phyloP scores from a whole-genome alignment of 225 moss, liverwort and hornwort genomes.

The Sphagnum contortum region DNA sequence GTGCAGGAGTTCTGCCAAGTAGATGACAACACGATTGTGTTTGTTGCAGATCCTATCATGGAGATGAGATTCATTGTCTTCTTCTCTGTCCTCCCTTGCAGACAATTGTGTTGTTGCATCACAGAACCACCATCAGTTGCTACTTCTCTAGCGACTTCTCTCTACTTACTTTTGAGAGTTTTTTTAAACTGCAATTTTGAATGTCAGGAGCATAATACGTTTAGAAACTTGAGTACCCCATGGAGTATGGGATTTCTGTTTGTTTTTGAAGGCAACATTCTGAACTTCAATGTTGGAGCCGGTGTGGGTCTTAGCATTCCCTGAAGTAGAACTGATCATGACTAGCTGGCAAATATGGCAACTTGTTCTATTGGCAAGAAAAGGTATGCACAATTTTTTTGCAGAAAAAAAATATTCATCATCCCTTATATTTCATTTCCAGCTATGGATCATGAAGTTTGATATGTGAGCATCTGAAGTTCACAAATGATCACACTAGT shows the following conservation, averaged over 20 bases:
- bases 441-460: background rate
- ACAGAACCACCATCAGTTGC: too few relatives aligned
- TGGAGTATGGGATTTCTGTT: too few relatives aligned
- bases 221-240: too few relatives aligned
- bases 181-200: too few relatives aligned
- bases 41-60: constrained; percentile 92
- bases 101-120: too few relatives aligned
- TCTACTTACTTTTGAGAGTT: too few relatives aligned
- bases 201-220: too few relatives aligned
- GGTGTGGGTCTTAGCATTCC: constrained; percentile 90
- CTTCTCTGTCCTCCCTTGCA: background rate
- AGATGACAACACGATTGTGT: constrained; percentile 93
- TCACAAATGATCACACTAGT: background rate
- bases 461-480: background rate
- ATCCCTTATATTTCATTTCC: too few relatives aligned
- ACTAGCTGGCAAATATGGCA: constrained; percentile 89
- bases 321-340: constrained; percentile 84
- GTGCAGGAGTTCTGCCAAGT: constrained; percentile 84
- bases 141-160: too few relatives aligned
- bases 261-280: constrained; percentile 64
- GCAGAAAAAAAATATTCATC: too few relatives aligned
- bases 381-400: constrained; percentile 22
- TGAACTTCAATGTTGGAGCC: constrained; percentile 91
- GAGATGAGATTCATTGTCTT: constrained; percentile 5
- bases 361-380: constrained; percentile 92